These are phyloP conservation scores for Sinapis alba DNA, from an alignment of 441 rosid genomes.

Conservation along the genomic window DNA sequence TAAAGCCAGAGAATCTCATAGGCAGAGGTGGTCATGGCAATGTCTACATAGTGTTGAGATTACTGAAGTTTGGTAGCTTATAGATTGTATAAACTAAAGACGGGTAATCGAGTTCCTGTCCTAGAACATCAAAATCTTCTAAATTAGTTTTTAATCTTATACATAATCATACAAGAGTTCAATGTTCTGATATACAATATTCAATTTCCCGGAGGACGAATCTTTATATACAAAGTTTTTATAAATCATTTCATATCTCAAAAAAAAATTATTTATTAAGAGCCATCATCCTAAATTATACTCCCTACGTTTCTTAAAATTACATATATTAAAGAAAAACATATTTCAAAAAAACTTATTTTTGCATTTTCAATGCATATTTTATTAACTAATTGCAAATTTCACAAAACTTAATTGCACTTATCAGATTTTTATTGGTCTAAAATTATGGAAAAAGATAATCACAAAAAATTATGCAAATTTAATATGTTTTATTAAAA, in stretches of 20 bases:
- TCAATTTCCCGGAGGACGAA: conserved; percentile 54
- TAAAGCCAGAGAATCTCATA: conserved; percentile 55
- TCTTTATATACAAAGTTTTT: conserved; percentile 25
- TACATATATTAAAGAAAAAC: too few relatives aligned
- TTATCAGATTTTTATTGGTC: too few relatives aligned
- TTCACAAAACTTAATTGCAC: too few relatives aligned
- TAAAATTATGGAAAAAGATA: too few relatives aligned
- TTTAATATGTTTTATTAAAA: too few relatives aligned
- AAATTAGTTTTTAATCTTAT: not conserved
- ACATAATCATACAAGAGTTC: not conserved
- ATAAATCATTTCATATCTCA: not conserved
- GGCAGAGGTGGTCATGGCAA: conserved; percentile 67
- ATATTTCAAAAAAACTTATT: too few relatives aligned
- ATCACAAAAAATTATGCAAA: too few relatives aligned
- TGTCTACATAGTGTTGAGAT: conserved; percentile 51
- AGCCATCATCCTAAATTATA: not conserved
- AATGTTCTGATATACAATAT: conserved; percentile 47
- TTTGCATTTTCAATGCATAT: too few relatives aligned
- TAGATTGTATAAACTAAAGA: not conserved
- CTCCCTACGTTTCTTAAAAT: too few relatives aligned
- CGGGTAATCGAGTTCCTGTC: not conserved
- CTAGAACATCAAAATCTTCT: not conserved
- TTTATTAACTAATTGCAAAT: too few relatives aligned
- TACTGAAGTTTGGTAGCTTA: conserved; percentile 16
- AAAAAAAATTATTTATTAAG: too few relatives aligned